Conservation (phyloP, 768 basidiomycete species). For the Daedaleopsis sinensis region DNA sequence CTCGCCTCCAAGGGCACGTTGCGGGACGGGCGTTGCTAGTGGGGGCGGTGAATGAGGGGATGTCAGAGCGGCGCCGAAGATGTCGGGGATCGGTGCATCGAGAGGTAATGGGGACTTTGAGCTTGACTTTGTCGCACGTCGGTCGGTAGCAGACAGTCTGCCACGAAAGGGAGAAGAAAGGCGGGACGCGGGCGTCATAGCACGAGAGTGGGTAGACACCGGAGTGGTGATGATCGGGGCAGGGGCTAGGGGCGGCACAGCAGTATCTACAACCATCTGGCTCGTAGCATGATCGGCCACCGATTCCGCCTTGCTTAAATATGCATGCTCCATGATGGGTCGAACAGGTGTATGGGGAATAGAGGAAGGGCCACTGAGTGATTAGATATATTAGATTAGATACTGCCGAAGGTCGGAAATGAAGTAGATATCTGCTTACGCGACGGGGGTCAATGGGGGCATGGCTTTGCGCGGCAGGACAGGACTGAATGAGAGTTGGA, state of each 20-base stretch:
- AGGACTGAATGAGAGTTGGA: constrained; percentile 15
- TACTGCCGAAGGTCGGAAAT: not conserved
- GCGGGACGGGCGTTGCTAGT: constrained; percentile 30
- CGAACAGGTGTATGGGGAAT: constrained; percentile 14
- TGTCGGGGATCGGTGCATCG: constrained; percentile 5
- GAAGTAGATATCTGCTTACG: constrained; percentile 6
- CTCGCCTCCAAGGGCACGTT: constrained; percentile 49
- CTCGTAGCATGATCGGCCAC: not conserved
- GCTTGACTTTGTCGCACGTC: constrained; percentile 13
- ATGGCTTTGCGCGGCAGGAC: constrained; percentile 23
- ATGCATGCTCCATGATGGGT: not conserved
- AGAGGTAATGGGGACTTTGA: constrained; percentile 22
- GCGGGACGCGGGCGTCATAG: constrained; percentile 25
- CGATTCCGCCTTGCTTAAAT: not conserved
- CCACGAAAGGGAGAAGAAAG: constrained; percentile 38
- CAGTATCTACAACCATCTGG: not conserved
- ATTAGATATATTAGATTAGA: not conserved
- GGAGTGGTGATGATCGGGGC: constrained; percentile 21
- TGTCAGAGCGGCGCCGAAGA: constrained; percentile 9
- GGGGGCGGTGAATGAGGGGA: constrained; percentile 29
- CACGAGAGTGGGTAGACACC: constrained; percentile 19
- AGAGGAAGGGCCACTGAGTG: constrained; percentile 6
- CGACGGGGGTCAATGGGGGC: constrained; percentile 6
- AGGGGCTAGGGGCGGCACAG: constrained; percentile 8
- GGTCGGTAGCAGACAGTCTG: constrained; percentile 22